Evolutionary conservation across 148 eudicot species (phyloP), one percentile per base, ranked within the genome.

Genomic region (Rhododendron molle): DNA sequence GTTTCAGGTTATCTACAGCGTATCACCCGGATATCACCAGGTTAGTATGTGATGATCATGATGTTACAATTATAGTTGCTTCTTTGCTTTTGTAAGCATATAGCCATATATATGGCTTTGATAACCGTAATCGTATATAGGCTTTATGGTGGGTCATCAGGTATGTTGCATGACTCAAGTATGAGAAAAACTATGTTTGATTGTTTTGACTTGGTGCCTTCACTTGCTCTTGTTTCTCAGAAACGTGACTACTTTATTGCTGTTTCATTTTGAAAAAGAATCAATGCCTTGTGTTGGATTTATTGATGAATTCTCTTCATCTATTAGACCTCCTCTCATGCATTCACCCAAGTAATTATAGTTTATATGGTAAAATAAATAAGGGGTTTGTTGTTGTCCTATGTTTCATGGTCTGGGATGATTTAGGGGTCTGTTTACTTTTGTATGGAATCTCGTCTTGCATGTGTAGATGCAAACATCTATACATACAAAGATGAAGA

Each of bases 1-100:
- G n/a, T 93, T 92, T 89, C 91, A 93, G 87, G 94, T 87, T 87
- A 86, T 92, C 43, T 92, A 89, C 86, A 87, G 88, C 79, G 89
- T 93, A 62, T 18, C 84, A 81, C 84, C 84, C 4, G 84, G 84
- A 32, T 81, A 54, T 56, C 83, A 81, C 32, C 16, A 81, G 83
- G 83, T 88, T 80, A 87, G 58, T 76, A 78, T 85, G 82, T 87
- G 91, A 46, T 88, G 85, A 88, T 93, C 92, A 83, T 89, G 12
- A 15, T 49, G 54, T 20, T 83, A 1, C 52, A 50, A 47, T 74
- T 32, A 34, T 21, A 50, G 54, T n/a, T 54, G 44, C 16, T 76
- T 62, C 50, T 34, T 26, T 84, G 18, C 56, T 74, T 73, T 36
- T 83, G 23, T 72, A 73, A 14, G 73, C 9, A 3, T 72, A 43